Conservation (phyloP, 345 rosid genomes). For the Gossypium sturtianum region DNA sequence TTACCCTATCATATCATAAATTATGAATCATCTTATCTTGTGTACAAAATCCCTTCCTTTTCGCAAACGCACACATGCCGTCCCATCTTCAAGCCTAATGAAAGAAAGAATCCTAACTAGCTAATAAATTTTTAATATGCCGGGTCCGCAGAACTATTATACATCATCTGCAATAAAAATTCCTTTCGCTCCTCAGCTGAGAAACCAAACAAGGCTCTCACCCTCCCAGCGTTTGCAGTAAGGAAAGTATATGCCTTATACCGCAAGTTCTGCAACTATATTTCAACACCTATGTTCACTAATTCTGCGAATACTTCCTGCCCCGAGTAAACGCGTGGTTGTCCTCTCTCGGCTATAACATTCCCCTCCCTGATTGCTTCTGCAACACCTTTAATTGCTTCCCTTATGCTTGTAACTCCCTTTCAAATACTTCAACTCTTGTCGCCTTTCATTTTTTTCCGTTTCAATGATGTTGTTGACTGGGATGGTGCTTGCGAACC, state of each 20-base stretch:
- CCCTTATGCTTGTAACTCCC: slow-evolving; percentile 14
- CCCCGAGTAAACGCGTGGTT: slow-evolving; percentile 17
- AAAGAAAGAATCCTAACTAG: neutral
- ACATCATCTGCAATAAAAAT: slow-evolving; percentile 19
- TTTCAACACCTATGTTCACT: slow-evolving; percentile 9
- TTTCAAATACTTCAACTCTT: slow-evolving; percentile 8
- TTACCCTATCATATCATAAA: too few species aligned
- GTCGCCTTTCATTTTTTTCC: slow-evolving; percentile 14
- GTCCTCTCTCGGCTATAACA: slow-evolving; percentile 16
- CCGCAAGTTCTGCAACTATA: too few species aligned
- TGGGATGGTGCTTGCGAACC: slow-evolving; percentile 15
- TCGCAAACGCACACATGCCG: too few species aligned
- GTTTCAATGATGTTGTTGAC: slow-evolving; percentile 12
- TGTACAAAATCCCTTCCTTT: too few species aligned
- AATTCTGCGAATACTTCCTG: slow-evolving; percentile 25
- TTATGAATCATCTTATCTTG: too few species aligned
- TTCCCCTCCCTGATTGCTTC: slow-evolving; percentile 23
- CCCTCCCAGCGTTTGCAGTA: slow-evolving; percentile 17
- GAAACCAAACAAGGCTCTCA: neutral
- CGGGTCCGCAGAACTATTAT: neutral
- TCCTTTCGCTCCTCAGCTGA: slow-evolving; percentile 18
- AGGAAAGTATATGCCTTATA: slow-evolving; percentile 15
- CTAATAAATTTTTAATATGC: neutral
- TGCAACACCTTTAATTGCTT: slow-evolving; percentile 23
- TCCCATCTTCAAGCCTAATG: neutral